A percentile compares a stretch with the other conserved stretches of the same genome.
phyloP scores from a whole-genome alignment of 1,284 basidiomycete genomes.

The Leccinum angustisporum region DNA sequence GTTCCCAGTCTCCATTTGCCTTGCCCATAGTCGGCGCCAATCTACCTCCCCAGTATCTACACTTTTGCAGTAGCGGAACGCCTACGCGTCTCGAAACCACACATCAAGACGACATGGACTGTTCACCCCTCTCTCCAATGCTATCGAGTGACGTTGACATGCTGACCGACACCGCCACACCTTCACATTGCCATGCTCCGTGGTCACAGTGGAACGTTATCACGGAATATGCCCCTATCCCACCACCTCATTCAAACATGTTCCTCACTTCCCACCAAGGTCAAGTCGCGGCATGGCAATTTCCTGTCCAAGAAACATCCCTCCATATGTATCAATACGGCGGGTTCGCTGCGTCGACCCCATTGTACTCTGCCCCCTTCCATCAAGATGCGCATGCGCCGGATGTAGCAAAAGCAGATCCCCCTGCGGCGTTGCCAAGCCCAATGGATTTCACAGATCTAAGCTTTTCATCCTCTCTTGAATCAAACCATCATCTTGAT shows the following conservation, averaged over 20 bases:
- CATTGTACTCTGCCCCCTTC: background rate
- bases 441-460: background rate
- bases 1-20: background rate
- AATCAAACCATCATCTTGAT: background rate
- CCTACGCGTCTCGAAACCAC: background rate
- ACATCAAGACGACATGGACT: constrained; percentile 18
- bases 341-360: background rate
- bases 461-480: background rate
- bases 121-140: constrained; percentile 10
- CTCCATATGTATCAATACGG: background rate
- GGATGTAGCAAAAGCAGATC: background rate
- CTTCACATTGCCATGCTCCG: background rate
- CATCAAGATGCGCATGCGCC: background rate
- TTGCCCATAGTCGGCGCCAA: background rate
- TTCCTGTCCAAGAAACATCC: constrained; percentile 1
- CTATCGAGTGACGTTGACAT: constrained; percentile 14
- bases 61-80: background rate
- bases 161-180: constrained; percentile 7
- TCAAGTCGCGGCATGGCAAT: constrained; percentile 1
- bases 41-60: constrained; percentile 2
- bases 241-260: background rate
- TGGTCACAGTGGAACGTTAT: constrained; percentile 8
- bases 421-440: background rate
- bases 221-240: background rate
- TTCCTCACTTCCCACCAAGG: background rate